These are phyloP conservation scores for Arxiozyma slooffiae DNA, from an alignment of 1,139 yeast genomes.

Conservation along the genomic window DNA sequence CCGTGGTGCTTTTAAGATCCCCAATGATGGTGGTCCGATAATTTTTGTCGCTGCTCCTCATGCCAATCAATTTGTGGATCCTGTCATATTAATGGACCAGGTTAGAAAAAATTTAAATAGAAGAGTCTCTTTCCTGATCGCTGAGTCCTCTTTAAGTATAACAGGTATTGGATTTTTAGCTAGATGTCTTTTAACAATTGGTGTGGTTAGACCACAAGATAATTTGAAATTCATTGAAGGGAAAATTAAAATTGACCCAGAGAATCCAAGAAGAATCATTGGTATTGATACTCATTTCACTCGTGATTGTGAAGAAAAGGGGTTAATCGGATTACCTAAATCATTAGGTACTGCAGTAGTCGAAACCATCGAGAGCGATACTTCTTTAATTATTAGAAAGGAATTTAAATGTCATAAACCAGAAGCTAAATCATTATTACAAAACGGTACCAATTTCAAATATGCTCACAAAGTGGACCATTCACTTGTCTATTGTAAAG, in stretches of 20 bases:
- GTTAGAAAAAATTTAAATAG: constrained; percentile 37
- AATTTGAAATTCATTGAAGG: constrained; percentile 33
- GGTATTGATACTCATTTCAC: constrained; percentile 10
- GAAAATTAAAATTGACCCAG: constrained; percentile 7
- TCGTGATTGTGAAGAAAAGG: constrained; percentile 35
- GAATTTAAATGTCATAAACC: constrained; percentile 36
- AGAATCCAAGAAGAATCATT: constrained; percentile 6
- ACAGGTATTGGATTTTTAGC: constrained; percentile 49
- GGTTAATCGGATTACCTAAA: constrained; percentile 53
- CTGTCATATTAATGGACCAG: constrained; percentile 54
- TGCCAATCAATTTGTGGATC: constrained; percentile 73
- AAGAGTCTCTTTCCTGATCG: constrained; percentile 41
- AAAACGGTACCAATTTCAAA: constrained; percentile 43
- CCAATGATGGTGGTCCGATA: constrained; percentile 43
- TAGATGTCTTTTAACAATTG: constrained; percentile 51
- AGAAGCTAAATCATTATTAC: constrained; percentile 34
- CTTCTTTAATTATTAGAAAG: constrained; percentile 39
- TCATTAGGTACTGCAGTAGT: constrained; percentile 52
- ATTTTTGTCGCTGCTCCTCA: constrained; percentile 75
- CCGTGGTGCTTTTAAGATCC: constrained; percentile 59
- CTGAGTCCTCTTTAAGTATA: constrained; percentile 51
- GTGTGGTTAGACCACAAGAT: constrained; percentile 70
- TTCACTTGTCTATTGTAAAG: constrained; percentile 48
- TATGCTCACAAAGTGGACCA: constrained; percentile 59
- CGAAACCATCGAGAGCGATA: constrained; percentile 43